Base-by-base conservation (phyloP, 768 basidiomycete species). In the Kwoniella mangroviensis region DNA sequence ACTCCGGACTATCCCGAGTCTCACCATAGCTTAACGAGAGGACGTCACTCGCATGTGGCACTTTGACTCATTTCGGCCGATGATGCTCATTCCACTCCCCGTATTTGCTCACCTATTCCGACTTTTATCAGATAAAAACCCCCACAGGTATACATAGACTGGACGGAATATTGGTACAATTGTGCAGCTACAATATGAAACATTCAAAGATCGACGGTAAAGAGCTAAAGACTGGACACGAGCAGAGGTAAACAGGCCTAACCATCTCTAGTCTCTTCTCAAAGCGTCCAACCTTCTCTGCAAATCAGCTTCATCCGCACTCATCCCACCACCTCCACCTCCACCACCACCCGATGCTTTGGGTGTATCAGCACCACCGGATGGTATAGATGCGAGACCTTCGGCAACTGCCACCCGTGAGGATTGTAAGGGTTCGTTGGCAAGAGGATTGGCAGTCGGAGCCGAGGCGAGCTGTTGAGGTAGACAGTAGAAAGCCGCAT, bases 241-340 rank as follows among this genome's bases (percentile, higher is more conserved):
- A 62, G 13, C 24, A 15, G 13, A 43, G 34, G 21, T 43, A 58
- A 42, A 28, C 2, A 11, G 49, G 45, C 61, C 19, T 12, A 51
- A 34, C 24, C 21, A 59, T 28, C 59, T 28, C 72, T 68, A 83
- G 69, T 81, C 79, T 56, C 81, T 61, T 63, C 80, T 74, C 63
- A 98, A 85, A 43, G 94, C 93, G 84, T 98, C 94, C 73, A 99
- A 83, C 71, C 97, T 86, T 19, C 94, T 93, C 84, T 98, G 97
- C 63, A 99, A 86, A 49, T 92, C 92, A 81, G 97, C 95, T 83
- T 98, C 92, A 74, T 95, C 96, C 0, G 90, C 86, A 72, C 85
- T 79, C 43, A 84, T 81, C 1, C 63, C 75, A 7, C 79, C 77
- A 13, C 69, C 75, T 21, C 70, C 76, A 24, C 70, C 73, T 11